Conservation (phyloP, 1,139 yeast genomes). For the Saccharomyces hybrid region DNA sequence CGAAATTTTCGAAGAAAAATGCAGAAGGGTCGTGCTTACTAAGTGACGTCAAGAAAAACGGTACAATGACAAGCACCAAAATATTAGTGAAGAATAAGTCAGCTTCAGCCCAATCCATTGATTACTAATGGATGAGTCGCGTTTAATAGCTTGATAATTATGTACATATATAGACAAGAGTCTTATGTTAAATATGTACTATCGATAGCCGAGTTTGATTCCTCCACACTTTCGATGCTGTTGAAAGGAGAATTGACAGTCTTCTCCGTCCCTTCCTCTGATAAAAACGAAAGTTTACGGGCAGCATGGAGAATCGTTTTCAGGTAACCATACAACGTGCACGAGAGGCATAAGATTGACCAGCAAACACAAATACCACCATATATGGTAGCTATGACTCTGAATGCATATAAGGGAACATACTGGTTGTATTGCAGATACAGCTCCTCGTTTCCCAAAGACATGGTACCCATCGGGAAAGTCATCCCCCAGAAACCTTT, state of each 20-base stretch:
- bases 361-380: slow-evolving; percentile 35
- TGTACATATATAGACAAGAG: neutral
- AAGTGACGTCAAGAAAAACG: neutral
- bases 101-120: neutral
- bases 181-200: slow-evolving; percentile 1
- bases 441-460: slow-evolving; percentile 50
- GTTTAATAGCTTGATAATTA: neutral
- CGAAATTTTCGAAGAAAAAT: neutral
- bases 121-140: neutral
- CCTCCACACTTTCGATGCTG: slow-evolving; percentile 1
- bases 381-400: slow-evolving; percentile 55
- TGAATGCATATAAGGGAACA: slow-evolving; percentile 39
- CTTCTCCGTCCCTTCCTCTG: neutral
- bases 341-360: slow-evolving; percentile 19
- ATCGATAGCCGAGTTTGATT: slow-evolving; percentile 3
- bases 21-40: neutral
- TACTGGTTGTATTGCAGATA: slow-evolving; percentile 36
- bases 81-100: neutral
- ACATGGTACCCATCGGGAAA: slow-evolving; percentile 84
- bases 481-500: slow-evolving; percentile 81
- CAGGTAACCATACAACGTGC: slow-evolving; percentile 10
- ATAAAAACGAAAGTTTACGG: neutral
- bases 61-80: neutral
- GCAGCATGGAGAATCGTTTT: neutral
- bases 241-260: neutral